phyloP scores from a whole-genome alignment of 768 basidiomycete species.

The Suillus plorans region DNA sequence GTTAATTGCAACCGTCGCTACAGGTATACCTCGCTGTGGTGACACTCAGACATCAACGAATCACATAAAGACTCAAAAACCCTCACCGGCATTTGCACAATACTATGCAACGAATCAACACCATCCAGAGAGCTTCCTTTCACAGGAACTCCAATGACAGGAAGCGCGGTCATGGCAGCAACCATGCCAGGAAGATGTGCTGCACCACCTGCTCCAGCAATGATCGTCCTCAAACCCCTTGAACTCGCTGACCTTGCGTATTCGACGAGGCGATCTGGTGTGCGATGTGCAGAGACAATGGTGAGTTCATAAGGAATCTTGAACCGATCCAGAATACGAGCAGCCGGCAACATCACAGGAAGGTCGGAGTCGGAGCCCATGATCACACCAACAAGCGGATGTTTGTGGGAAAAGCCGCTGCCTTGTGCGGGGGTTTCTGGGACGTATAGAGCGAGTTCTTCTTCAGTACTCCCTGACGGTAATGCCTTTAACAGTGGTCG shows the following conservation, averaged over 20 bases:
- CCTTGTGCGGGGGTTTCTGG: conserved; percentile 44
- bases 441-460: conserved; percentile 55
- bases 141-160: conserved; percentile 96
- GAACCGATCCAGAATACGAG: conserved; percentile 82
- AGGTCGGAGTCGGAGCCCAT: conserved; percentile 99
- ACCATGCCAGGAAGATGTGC: conserved; percentile 99
- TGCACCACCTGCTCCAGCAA: conserved; percentile 98
- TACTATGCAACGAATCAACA: conserved; percentile 94
- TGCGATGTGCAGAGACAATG: conserved; percentile 96
- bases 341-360: conserved; percentile 89
- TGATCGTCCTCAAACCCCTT: conserved; percentile 70
- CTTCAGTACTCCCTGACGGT: conserved; percentile 40
- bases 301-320: conserved; percentile 87
- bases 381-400: conserved; percentile 88
- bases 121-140: conserved; percentile 93
- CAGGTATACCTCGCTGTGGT: conserved; percentile 86
- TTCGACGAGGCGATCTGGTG: conserved; percentile 79
- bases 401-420: conserved; percentile 55
- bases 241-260: conserved; percentile 76
- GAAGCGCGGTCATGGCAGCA: conserved; percentile 87
- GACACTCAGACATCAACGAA: background rate
- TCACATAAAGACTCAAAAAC: conserved; percentile 1
- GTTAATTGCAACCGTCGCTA: conserved; percentile 96
- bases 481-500: conserved; percentile 69
- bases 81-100: conserved; percentile 97